phyloP scores from a whole-genome alignment of 2,329 filamentous ascomycete species.

The Aspergillus niger region DNA sequence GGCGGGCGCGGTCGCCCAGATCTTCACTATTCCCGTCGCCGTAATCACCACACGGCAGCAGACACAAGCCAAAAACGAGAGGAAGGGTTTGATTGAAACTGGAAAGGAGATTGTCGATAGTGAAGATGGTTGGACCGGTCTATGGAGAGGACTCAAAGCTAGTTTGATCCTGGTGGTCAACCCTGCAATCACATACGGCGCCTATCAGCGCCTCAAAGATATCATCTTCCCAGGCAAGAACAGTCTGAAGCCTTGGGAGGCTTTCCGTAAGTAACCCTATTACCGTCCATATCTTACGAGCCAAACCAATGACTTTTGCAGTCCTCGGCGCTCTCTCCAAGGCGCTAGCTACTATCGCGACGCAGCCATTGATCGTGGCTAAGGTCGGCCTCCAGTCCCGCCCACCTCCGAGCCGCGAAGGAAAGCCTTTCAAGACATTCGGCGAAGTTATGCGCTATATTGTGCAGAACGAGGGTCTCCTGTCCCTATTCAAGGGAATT shows the following conservation, averaged over 20 bases:
- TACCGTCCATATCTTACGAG: neutral
- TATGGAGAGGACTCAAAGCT: conserved; percentile 95
- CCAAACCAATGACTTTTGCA: conserved; percentile 40
- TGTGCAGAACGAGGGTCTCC: conserved; percentile 77
- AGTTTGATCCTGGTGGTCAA: conserved; percentile 95
- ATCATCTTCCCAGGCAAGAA: conserved; percentile 74
- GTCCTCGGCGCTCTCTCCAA: conserved; percentile 94
- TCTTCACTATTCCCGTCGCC: conserved; percentile 95
- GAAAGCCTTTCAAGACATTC: conserved; percentile 92
- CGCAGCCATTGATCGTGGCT: conserved; percentile 94
- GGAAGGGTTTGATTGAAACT: conserved; percentile 83
- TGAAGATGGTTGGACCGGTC: conserved; percentile 82
- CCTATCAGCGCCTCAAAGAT: conserved; percentile 85
- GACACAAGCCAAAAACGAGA: conserved; percentile 80
- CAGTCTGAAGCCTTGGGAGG: conserved; percentile 78
- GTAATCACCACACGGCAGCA: conserved; percentile 96
- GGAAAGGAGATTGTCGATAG: conserved; percentile 85
- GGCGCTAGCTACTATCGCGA: conserved; percentile 83
- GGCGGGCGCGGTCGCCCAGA: conserved; percentile 85
- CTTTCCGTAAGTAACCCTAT: conserved; percentile 71
- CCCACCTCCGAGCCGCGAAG: conserved; percentile 78
- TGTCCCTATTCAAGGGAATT: conserved; percentile 95
- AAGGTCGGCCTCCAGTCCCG: conserved; percentile 96
- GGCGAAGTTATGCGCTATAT: conserved; percentile 95
- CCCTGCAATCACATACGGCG: conserved; percentile 95